phyloP scores from a whole-genome alignment of 768 basidiomycete genomes.

The Mycena alexandri region DNA sequence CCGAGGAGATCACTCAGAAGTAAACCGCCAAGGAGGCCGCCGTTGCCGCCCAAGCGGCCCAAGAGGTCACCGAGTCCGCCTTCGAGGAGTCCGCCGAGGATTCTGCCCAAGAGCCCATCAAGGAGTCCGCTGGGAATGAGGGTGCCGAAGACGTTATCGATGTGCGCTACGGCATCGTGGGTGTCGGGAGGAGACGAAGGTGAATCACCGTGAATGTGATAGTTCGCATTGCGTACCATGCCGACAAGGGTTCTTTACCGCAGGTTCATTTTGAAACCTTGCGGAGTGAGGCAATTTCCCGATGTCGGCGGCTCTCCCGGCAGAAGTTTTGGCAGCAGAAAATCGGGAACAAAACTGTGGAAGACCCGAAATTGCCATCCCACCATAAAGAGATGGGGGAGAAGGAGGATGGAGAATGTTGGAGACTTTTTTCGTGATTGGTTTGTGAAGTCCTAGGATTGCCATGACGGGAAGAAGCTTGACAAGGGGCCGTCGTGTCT shows the following conservation, averaged over 20 bases:
- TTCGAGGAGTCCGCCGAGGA: conserved; percentile 10
- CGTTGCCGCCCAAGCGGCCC: conserved; percentile 14
- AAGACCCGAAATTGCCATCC: no score
- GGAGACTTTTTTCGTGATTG: no score
- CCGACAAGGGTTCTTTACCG: conserved; percentile 18
- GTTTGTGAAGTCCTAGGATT: no score
- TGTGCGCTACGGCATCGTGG: conserved; percentile 5
- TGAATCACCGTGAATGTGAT: conserved; percentile 5
- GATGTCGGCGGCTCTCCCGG: neutral
- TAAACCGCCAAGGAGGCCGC: conserved; percentile 8
- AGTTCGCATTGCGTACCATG: neutral
- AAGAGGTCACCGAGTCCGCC: conserved; percentile 4
- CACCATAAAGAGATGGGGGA: no score
- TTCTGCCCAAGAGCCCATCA: conserved; percentile 7
- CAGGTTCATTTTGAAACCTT: neutral
- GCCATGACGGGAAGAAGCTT: no score
- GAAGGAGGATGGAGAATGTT: no score
- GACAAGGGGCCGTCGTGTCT: no score
- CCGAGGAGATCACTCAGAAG: conserved; percentile 9
- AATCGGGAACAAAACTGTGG: no score
- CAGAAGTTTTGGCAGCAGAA: no score
- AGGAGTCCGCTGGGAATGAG: conserved; percentile 21
- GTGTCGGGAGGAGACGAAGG: conserved; percentile 1
- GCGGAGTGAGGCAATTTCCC: neutral
- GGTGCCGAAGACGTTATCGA: conserved; percentile 6